Evolutionary conservation across 495 filamentous ascomycete species (phyloP).

Genomic region (Aspergillus olivimuriae): DNA sequence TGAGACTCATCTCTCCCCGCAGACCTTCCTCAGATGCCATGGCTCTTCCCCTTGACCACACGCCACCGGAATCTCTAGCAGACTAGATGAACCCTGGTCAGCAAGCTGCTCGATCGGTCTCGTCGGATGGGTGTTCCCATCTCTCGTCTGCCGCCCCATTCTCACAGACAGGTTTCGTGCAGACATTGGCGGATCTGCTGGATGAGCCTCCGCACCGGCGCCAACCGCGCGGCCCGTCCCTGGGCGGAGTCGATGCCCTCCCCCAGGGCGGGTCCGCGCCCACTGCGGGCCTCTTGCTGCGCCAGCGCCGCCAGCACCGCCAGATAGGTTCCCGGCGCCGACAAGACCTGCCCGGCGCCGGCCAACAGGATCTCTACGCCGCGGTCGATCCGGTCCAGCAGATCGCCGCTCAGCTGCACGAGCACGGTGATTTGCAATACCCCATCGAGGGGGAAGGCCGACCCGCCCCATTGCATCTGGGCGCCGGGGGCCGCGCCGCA

Average conservation of each 20-base stretch:
- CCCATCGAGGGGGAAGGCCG: background rate
- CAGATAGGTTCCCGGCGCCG: background rate
- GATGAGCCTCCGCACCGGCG: background rate
- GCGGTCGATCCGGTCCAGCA: conserved; percentile 1
- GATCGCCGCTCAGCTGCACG: conserved; percentile 1
- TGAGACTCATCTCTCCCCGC: no score
- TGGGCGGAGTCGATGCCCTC: background rate
- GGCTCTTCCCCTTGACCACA: no score
- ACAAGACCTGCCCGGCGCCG: background rate
- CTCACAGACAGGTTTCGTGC: conserved; percentile 2
- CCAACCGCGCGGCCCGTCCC: background rate
- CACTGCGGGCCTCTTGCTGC: conserved; percentile 3
- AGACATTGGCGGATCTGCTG: conserved; percentile 1
- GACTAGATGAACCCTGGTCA: no score
- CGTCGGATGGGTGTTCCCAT: background rate
- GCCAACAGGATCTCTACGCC: conserved; percentile 1
- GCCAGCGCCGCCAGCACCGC: background rate
- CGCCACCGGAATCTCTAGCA: no score
- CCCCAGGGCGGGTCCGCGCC: background rate
- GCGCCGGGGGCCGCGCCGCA: background rate
- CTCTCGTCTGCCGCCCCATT: background rate
- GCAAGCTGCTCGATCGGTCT: no score
- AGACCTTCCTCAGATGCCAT: no score
- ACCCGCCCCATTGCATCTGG: background rate
- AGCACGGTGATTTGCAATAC: background rate